A percentile compares a stretch with the other conserved stretches of the same genome.
Conservation (phyloP, 805 yeast species). For the Yarrowia porcina region DNA sequence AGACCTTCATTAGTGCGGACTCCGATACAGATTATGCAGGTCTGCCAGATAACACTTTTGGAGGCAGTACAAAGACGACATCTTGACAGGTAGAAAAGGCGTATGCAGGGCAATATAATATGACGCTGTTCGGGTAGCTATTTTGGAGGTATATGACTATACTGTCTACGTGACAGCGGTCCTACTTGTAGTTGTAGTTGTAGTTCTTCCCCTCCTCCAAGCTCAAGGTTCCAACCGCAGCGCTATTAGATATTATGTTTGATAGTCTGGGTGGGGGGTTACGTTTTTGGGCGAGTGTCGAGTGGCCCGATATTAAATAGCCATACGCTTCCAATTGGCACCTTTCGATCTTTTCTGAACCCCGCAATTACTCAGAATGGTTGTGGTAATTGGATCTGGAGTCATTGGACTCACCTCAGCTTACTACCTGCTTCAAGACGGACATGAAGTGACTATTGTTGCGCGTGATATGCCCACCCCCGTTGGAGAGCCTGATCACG, state of each 20-base stretch:
- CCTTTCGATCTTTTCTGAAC: not conserved
- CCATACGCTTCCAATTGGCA: not conserved
- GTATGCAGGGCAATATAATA: no score
- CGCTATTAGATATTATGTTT: not conserved
- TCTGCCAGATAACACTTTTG: not conserved
- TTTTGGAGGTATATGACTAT: no score
- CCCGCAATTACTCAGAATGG: not conserved
- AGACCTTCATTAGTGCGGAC: not conserved
- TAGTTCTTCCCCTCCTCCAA: not conserved
- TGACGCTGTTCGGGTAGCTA: no score
- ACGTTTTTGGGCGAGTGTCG: not conserved
- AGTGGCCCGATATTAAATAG: not conserved
- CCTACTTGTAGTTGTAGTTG: not conserved
- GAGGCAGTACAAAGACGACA: not conserved
- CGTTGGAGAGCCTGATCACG: conserved; percentile 28
- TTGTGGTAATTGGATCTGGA: conserved; percentile 17
- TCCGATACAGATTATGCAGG: conserved; percentile 12
- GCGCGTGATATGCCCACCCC: conserved; percentile 30
- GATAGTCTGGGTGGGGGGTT: conserved; percentile 3
- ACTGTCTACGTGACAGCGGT: no score
- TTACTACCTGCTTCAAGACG: conserved; percentile 8
- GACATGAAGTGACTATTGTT: conserved; percentile 27
- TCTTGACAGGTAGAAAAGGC: not conserved
- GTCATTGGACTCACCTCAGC: conserved; percentile 23
- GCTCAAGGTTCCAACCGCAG: not conserved